Conservation (phyloP, 2,329 filamentous ascomycete species). For the Aspergillus sp. region DNA sequence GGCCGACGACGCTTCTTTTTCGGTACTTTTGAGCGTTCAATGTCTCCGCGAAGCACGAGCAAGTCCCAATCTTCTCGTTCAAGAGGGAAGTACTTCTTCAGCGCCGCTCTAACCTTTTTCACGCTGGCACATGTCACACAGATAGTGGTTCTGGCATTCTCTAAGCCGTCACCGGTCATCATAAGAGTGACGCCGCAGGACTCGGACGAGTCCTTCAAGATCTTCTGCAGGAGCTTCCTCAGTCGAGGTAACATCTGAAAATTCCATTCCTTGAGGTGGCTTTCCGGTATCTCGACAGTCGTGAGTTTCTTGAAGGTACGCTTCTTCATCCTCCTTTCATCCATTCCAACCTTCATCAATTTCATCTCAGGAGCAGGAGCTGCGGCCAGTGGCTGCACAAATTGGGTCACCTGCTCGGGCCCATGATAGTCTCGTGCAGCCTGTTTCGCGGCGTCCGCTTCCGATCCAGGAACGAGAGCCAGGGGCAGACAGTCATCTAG, state of each 20-base stretch:
- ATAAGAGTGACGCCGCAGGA: slow-evolving; percentile 62
- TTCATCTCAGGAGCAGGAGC: slow-evolving; percentile 26
- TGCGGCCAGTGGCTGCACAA: slow-evolving; percentile 20
- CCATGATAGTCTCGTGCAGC: slow-evolving; percentile 18
- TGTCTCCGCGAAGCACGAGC: slow-evolving; percentile 60
- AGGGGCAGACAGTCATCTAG: slow-evolving; percentile 44
- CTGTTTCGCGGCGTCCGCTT: slow-evolving; percentile 25
- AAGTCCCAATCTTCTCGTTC: slow-evolving; percentile 58
- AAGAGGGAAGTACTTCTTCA: slow-evolving; percentile 59
- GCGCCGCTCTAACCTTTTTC: slow-evolving; percentile 57
- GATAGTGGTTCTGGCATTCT: slow-evolving; percentile 61
- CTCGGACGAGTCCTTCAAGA: slow-evolving; percentile 59
- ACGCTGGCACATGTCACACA: slow-evolving; percentile 63
- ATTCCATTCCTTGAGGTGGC: slow-evolving; percentile 60
- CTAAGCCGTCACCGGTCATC: slow-evolving; percentile 58
- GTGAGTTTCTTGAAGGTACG: slow-evolving; percentile 46
- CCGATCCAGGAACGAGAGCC: slow-evolving; percentile 37
- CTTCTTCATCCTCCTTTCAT: slow-evolving; percentile 37
- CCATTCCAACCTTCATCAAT: slow-evolving; percentile 18
- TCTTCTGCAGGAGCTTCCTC: slow-evolving; percentile 58
- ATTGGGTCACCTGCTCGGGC: slow-evolving; percentile 15
- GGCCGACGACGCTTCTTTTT: slow-evolving; percentile 42
- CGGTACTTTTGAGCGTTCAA: slow-evolving; percentile 55
- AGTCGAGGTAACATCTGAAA: slow-evolving; percentile 57
- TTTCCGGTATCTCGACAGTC: slow-evolving; percentile 54